Base-by-base conservation (phyloP, 768 basidiomycete species). In the Xerocomus potaroensis region DNA sequence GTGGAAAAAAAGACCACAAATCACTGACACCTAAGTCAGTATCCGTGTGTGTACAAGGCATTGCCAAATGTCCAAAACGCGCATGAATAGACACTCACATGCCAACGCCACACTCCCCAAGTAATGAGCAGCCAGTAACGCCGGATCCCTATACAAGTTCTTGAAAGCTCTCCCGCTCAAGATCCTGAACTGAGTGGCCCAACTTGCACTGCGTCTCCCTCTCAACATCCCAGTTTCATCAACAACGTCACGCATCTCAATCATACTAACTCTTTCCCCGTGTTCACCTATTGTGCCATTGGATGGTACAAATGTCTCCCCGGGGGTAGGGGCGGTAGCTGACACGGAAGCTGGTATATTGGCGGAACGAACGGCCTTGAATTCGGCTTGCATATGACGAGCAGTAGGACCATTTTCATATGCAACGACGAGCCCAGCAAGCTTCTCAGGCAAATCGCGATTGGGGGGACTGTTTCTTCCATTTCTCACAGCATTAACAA, bases 151-250 rank as follows among this genome's bases (percentile, higher is more conserved):
- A 64, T 99, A 98, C 49, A 99, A 67, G 61, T 98, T 98, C 78
- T 98, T 98, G 77, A 99, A 98, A 18, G 95, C 93, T 47, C 96
- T 71, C 21, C 94, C 94, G 62, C 92, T 96, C 62, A 99, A 69
- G 47, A 97, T 94, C 63, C 80, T 78, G 61, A 99, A 98, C 70
- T 99, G 96, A 15, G 87, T 94, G 34, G 73, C 74, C 80, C 84
- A 92, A 52, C 79, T 85, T 7, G 95, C 96, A 45, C 91, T 78
- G 66, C 86, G 82, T 56, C 83, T 71, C 14, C 85, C 86, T 41
- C 84, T 68, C 60, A 92, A 64, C 48, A 88, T 58, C 41, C 74
- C 69, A 30, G 79, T 87, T 67, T 91, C 88, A 22, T 77, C 70
- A 22, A 73, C 76, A 0, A 87, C 80, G 63, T 92, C 87, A 2